phyloP scores from a whole-genome alignment of 2,329 filamentous ascomycete species.

The Fusarium sp. region DNA sequence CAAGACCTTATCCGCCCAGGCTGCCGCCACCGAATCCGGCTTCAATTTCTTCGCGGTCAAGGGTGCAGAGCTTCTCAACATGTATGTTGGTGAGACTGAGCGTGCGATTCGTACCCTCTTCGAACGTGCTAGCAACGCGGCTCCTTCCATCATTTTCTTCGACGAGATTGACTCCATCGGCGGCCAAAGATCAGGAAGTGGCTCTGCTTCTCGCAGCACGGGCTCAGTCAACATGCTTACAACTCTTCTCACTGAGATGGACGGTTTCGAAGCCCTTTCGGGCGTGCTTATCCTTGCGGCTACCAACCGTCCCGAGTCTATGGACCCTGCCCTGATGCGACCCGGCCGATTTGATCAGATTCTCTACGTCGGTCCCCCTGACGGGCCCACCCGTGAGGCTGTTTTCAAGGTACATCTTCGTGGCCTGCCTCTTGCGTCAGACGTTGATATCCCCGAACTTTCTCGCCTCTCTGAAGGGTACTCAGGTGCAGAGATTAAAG shows the following conservation, averaged over 20 bases:
- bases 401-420: slow-evolving; percentile 77
- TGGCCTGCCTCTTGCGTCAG: slow-evolving; percentile 67
- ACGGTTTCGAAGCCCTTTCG: slow-evolving; percentile 86
- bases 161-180: slow-evolving; percentile 94
- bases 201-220: slow-evolving; percentile 49
- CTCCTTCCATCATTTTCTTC: slow-evolving; percentile 94
- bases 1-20: slow-evolving; percentile 92
- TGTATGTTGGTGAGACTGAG: slow-evolving; percentile 97
- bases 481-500: slow-evolving; percentile 83
- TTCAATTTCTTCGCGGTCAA: slow-evolving; percentile 97
- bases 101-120: slow-evolving; percentile 87
- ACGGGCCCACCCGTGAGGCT: slow-evolving; percentile 75
- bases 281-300: slow-evolving; percentile 90
- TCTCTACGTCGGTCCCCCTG: slow-evolving; percentile 87
- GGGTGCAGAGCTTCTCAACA: slow-evolving; percentile 91
- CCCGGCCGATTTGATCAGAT: slow-evolving; percentile 87
- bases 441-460: slow-evolving; percentile 74
- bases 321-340: slow-evolving; percentile 87
- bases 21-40: slow-evolving; percentile 87
- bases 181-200: slow-evolving; percentile 61
- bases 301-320: slow-evolving; percentile 87
- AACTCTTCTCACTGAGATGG: slow-evolving; percentile 93
- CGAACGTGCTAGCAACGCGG: slow-evolving; percentile 83
- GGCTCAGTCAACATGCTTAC: slow-evolving; percentile 84
- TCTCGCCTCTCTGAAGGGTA: slow-evolving; percentile 77